A percentile compares a stretch with the other conserved stretches of the same genome.
Conservation (phyloP, 2,329 filamentous ascomycete genomes). For the Paecilomyces formosus region DNA sequence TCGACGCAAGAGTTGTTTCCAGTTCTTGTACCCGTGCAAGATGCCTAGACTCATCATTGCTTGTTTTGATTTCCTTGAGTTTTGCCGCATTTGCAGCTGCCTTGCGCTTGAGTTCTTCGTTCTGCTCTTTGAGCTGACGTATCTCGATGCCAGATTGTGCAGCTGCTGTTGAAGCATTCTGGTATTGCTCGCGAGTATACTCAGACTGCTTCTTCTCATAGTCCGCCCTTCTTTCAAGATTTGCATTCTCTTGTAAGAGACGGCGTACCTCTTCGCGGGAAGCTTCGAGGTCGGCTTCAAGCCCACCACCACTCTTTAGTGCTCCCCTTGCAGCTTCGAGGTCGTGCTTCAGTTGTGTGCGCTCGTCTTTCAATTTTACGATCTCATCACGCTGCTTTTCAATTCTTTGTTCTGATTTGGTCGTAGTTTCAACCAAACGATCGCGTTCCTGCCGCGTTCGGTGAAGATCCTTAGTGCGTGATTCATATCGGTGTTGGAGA, state of each 20-base stretch:
- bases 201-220: slow-evolving; percentile 37
- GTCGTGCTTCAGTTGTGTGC: slow-evolving; percentile 27
- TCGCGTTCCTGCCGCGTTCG: slow-evolving; percentile 30
- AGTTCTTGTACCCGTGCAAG: slow-evolving; percentile 31
- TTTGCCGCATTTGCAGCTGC: slow-evolving; percentile 28
- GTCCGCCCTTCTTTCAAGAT: slow-evolving; percentile 30
- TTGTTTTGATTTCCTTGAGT: slow-evolving; percentile 30
- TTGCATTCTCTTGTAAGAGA: slow-evolving; percentile 26
- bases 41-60: slow-evolving; percentile 26
- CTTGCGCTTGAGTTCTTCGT: slow-evolving; percentile 28
- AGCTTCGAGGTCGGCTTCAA: slow-evolving; percentile 33
- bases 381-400: slow-evolving; percentile 32
- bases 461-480: slow-evolving; percentile 28
- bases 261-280: slow-evolving; percentile 32
- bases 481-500: slow-evolving; percentile 41
- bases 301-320: slow-evolving; percentile 32
- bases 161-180: slow-evolving; percentile 37
- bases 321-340: slow-evolving; percentile 31
- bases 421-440: slow-evolving; percentile 19
- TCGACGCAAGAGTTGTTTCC: slow-evolving; percentile 25
- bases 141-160: slow-evolving; percentile 33
- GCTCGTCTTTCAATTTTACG: slow-evolving; percentile 33
- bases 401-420: slow-evolving; percentile 20
- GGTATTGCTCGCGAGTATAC: slow-evolving; percentile 40
- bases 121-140: slow-evolving; percentile 29